A percentile compares a stretch with the other conserved stretches of the same genome.
Conservation (phyloP, 2,329 filamentous ascomycete species). For the Passalora sequoiae region DNA sequence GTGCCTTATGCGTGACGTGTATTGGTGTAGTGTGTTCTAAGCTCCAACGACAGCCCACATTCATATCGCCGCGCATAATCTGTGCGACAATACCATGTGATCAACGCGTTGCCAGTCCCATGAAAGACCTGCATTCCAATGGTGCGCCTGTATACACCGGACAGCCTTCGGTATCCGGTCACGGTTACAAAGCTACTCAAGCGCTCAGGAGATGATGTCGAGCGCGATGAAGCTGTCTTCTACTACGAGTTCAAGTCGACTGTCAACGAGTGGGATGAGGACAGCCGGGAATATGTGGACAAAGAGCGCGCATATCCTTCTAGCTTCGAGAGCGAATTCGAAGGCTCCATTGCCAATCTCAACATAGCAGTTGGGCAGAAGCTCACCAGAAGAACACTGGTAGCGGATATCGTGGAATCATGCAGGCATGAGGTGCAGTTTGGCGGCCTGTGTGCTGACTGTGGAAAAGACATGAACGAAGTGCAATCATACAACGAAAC, state of each 20-base stretch:
- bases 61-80: constrained; percentile 1
- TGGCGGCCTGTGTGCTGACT: constrained; percentile 82
- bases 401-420: constrained; percentile 79
- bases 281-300: constrained; percentile 60
- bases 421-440: constrained; percentile 90
- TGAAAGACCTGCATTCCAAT: constrained; percentile 32
- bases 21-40: constrained; percentile 15
- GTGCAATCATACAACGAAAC: constrained; percentile 73
- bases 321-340: constrained; percentile 76
- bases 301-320: constrained; percentile 66
- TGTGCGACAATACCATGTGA: constrained; percentile 25
- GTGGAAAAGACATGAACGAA: constrained; percentile 93
- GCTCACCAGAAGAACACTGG: constrained; percentile 49
- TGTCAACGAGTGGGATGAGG: constrained; percentile 61
- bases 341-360: constrained; percentile 75
- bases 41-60: constrained; percentile 5
- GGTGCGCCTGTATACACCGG: constrained; percentile 44
- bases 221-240: constrained; percentile 72
- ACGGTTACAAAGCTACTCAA: constrained; percentile 83
- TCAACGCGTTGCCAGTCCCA: constrained; percentile 5
- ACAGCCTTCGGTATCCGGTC: constrained; percentile 78
- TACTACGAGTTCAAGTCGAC: constrained; percentile 81
- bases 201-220: constrained; percentile 66
- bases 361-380: constrained; percentile 62
- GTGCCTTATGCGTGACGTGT: constrained; percentile 19